Evolutionary conservation across 2,329 filamentous ascomycete species (phyloP), one percentile per base, ranked within the genome.

Genomic region (Botryotinia globosa): DNA sequence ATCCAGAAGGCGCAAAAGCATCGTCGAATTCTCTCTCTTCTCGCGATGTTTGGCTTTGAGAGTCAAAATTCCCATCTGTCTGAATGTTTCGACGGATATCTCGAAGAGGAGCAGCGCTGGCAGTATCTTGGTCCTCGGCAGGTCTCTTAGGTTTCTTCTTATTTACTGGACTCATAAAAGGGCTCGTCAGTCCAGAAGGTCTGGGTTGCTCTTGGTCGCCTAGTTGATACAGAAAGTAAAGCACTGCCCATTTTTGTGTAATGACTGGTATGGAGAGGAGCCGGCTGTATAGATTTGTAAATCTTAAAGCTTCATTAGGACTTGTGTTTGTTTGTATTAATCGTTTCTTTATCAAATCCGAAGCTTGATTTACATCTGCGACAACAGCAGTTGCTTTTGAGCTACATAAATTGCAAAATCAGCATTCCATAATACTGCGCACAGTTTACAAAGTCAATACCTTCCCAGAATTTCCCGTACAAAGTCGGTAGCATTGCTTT

Each of bases 211-310:
- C 58, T 42, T 64, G 39, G 48, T 72, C 92, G 74, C 93, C 90
- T 65, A 98, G 87, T 78, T 93, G 90, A 81, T 96, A 92, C 59
- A 99, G 88, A 59, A 99, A 89, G 81, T 97, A 97, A 32, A 99
- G 86, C 76, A 99, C 98, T 4, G 92, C 94, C 94, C 94, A 98
- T 87, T 99, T 99, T 82, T 97, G 92, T 79, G 93, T 92, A 62
- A 99, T 87, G 9, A 98, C 94, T 0, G 94, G 94, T 76, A 98
- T 90, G n/a, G 93, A 92, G 39, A 98, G 86, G 29, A 99, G 87
- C 72, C 94, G 89, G 48, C 93, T 94, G 83, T 98, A 97, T 42
- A 99, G 87, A 80, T 97, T 97, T 37, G 94, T 92, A 82, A 98
- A 97, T 74, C 91, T 89, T 32, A 95, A 86, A 5, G 94, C 94